Percentiles rank a stretch among this genome's conserved stretches.
Evolutionary conservation across 1,284 basidiomycete species (phyloP).

Genomic region (Papiliotrema fonsecae): DNA sequence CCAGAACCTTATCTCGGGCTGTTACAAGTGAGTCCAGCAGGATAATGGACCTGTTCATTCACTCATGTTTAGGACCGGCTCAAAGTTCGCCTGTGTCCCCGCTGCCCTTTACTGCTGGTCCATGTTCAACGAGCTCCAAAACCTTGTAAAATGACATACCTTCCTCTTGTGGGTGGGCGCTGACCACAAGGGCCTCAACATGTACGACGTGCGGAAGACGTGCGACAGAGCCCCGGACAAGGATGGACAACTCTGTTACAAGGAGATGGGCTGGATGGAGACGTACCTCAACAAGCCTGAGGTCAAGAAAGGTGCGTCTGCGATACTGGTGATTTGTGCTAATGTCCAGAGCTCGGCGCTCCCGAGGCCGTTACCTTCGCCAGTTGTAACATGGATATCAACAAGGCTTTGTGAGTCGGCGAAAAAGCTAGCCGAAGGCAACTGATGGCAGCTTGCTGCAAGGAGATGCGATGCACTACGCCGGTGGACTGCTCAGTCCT

Average conservation of each 20-base stretch:
- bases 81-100: conserved; percentile 56
- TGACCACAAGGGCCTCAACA: conserved; percentile 45
- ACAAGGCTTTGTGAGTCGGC: conserved; percentile 42
- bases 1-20: conserved; percentile 42
- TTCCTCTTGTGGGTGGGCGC: neutral
- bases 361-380: conserved; percentile 58
- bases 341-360: conserved; percentile 60
- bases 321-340: neutral
- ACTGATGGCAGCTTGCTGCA: conserved; percentile 53
- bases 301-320: conserved; percentile 55
- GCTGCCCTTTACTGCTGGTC: conserved; percentile 51
- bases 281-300: conserved; percentile 67
- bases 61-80: conserved; percentile 32
- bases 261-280: conserved; percentile 73
- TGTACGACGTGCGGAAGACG: conserved; percentile 74
- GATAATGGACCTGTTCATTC: too few relatives aligned
- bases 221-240: conserved; percentile 60
- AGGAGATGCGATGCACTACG: conserved; percentile 75
- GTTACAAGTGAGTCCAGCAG: conserved; percentile 38
- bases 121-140: conserved; percentile 53
- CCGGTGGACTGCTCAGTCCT: conserved; percentile 65
- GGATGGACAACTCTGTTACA: conserved; percentile 64
- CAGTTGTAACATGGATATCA: conserved; percentile 55
- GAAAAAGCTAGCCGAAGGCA: conserved; percentile 6
- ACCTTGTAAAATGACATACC: conserved; percentile 31